phyloP scores from a whole-genome alignment of 345 rosid species.

The Populus alba region DNA sequence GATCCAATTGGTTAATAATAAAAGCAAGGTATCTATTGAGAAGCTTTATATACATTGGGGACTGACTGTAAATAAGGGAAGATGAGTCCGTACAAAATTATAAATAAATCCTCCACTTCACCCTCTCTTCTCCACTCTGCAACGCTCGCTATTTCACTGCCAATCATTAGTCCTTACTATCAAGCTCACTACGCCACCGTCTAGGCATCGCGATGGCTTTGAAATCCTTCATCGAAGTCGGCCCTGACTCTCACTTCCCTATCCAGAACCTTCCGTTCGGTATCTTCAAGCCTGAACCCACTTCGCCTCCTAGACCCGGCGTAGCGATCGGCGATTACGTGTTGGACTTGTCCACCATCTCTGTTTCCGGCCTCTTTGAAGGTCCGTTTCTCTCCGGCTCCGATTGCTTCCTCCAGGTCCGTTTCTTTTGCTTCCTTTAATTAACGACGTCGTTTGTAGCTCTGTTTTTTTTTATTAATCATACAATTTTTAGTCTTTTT shows the following conservation, averaged over 20 bases:
- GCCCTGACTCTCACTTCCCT: slow-evolving; percentile 75
- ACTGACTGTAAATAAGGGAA: too few relatives aligned
- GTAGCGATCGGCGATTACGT: slow-evolving; percentile 82
- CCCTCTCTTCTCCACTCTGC: neutral
- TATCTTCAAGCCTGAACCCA: slow-evolving; percentile 59
- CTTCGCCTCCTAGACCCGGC: slow-evolving; percentile 61
- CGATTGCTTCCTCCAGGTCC: slow-evolving; percentile 87
- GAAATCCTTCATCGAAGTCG: slow-evolving; percentile 64
- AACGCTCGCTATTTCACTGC: neutral
- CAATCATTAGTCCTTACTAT: too few relatives aligned
- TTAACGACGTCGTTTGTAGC: neutral
- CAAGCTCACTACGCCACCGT: too few relatives aligned
- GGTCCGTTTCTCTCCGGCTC: slow-evolving; percentile 61
- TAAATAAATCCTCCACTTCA: too few relatives aligned
- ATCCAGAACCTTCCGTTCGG: slow-evolving; percentile 95
- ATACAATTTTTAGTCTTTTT: too few relatives aligned
- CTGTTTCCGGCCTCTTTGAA: slow-evolving; percentile 71
- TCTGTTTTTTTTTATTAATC: neutral
- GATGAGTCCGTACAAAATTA: too few relatives aligned
- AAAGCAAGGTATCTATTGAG: too few relatives aligned
- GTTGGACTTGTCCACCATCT: slow-evolving; percentile 70
- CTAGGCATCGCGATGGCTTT: slow-evolving; percentile 38
- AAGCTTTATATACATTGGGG: too few relatives aligned
- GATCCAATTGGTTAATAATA: too few relatives aligned
- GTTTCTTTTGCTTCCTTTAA: neutral